phyloP scores from a whole-genome alignment of 306 rosid species.

The Dryas drummondii region DNA sequence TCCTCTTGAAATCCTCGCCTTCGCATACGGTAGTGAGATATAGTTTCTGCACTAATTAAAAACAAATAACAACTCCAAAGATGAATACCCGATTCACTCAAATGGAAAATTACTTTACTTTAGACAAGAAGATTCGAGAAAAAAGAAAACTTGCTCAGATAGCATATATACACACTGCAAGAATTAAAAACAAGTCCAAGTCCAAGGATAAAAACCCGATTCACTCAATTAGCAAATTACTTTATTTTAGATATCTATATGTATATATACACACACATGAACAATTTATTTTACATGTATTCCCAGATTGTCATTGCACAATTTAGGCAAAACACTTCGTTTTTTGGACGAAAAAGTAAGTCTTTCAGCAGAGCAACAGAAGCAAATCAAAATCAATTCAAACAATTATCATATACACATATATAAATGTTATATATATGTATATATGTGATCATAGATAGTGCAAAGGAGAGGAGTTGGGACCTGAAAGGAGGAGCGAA shows the following conservation, averaged over 20 bases:
- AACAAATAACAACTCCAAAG: background rate
- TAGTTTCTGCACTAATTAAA: slow-evolving; percentile 68
- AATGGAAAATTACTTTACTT: background rate
- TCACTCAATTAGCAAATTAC: no score
- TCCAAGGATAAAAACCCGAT: no score
- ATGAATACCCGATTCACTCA: background rate
- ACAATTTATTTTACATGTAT: no score
- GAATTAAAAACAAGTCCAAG: background rate
- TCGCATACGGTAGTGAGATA: slow-evolving; percentile 68
- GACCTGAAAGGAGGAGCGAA: slow-evolving; percentile 87
- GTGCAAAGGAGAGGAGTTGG: background rate
- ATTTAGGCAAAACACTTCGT: background rate
- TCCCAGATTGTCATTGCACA: background rate
- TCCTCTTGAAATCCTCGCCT: slow-evolving; percentile 58
- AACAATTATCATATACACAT: background rate
- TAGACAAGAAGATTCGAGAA: background rate
- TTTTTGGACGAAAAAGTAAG: background rate
- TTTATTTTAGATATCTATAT: no score
- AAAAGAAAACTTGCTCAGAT: background rate
- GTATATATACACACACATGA: no score
- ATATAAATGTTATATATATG: background rate
- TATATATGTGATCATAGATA: background rate
- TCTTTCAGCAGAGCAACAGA: background rate
- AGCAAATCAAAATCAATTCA: background rate
- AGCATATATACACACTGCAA: no score